These are phyloP conservation scores for Chaetomium tenue DNA, from an alignment of 495 filamentous ascomycete genomes.

Conservation along the genomic window DNA sequence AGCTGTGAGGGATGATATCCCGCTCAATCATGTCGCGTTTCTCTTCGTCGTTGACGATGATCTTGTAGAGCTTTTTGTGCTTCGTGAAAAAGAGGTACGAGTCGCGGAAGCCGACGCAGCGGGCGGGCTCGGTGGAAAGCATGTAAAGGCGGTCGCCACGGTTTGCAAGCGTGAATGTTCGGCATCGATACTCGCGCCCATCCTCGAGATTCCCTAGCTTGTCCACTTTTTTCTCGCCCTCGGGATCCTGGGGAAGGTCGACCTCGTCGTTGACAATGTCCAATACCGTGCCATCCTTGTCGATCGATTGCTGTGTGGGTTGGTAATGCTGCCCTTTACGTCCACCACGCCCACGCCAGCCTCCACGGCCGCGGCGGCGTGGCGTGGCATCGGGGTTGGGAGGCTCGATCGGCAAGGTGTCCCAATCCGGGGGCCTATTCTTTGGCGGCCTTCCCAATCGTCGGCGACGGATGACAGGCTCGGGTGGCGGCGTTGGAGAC, in stretches of 20 bases:
- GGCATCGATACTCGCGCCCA: slow-evolving; percentile 86
- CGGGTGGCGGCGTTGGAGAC: slow-evolving; percentile 55
- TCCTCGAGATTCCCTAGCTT: slow-evolving; percentile 76
- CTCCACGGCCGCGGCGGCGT: slow-evolving; percentile 66
- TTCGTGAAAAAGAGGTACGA: slow-evolving; percentile 98
- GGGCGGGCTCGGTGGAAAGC: slow-evolving; percentile 93
- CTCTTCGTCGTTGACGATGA: slow-evolving; percentile 88
- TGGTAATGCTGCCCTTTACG: slow-evolving; percentile 74
- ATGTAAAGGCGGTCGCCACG: slow-evolving; percentile 90
- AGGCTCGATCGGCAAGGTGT: slow-evolving; percentile 55
- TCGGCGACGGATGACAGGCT: slow-evolving; percentile 63
- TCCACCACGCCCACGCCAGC: slow-evolving; percentile 65
- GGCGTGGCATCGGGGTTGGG: slow-evolving; percentile 57
- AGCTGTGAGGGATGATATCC: slow-evolving; percentile 91
- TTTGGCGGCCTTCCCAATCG: slow-evolving; percentile 84
- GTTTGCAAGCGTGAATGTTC: slow-evolving; percentile 83
- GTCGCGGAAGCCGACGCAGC: slow-evolving; percentile 95
- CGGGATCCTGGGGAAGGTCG: slow-evolving; percentile 77
- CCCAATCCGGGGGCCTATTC: slow-evolving; percentile 75
- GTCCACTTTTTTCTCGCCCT: slow-evolving; percentile 91
- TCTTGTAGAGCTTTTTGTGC: slow-evolving; percentile 90
- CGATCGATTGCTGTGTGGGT: slow-evolving; percentile 69
- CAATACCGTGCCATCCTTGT: slow-evolving; percentile 92
- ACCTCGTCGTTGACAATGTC: slow-evolving; percentile 92
- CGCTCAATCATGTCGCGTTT: slow-evolving; percentile 93